Conservation (phyloP, 73 alveolate genomes). For the Blepharisma japonicum region DNA sequence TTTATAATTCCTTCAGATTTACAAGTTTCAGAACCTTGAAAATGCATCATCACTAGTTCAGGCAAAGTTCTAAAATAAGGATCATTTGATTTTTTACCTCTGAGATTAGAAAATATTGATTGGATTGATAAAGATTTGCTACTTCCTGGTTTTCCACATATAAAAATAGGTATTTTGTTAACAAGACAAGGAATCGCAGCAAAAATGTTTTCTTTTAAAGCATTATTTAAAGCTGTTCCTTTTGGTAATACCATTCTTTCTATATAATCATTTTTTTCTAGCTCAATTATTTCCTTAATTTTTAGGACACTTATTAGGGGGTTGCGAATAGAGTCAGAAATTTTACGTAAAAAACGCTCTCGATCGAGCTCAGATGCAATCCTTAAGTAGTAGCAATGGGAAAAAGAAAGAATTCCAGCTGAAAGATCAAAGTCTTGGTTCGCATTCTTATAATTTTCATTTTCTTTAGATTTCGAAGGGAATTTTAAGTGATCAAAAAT, state of each 20-base stretch:
- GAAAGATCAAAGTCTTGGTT: too few species aligned
- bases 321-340: constrained; percentile 10
- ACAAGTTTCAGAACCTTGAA: constrained; percentile 28
- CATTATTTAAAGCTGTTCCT: constrained; percentile 51
- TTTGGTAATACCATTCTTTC: constrained; percentile 37
- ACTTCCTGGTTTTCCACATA: constrained; percentile 75
- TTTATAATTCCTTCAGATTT: constrained; percentile 25
- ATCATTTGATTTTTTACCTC: constrained; percentile 38
- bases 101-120: constrained; percentile 38
- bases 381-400: constrained; percentile 58
- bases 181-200: constrained; percentile 47
- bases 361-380: constrained; percentile 36
- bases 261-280: constrained; percentile 56
- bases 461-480: too few species aligned
- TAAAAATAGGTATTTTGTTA: constrained; percentile 53
- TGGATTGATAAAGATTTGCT: constrained; percentile 55
- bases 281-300: constrained; percentile 36
- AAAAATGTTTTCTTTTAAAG: constrained; percentile 57
- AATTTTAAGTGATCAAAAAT: background rate
- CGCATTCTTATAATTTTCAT: too few species aligned
- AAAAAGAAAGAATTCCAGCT: constrained; percentile 36
- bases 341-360: constrained; percentile 25
- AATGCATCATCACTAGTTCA: constrained; percentile 3
- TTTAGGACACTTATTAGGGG: constrained; percentile 29
- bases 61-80: constrained; percentile 13